phyloP scores from a whole-genome alignment of 495 filamentous ascomycete genomes.

The Penicillium lividum region DNA sequence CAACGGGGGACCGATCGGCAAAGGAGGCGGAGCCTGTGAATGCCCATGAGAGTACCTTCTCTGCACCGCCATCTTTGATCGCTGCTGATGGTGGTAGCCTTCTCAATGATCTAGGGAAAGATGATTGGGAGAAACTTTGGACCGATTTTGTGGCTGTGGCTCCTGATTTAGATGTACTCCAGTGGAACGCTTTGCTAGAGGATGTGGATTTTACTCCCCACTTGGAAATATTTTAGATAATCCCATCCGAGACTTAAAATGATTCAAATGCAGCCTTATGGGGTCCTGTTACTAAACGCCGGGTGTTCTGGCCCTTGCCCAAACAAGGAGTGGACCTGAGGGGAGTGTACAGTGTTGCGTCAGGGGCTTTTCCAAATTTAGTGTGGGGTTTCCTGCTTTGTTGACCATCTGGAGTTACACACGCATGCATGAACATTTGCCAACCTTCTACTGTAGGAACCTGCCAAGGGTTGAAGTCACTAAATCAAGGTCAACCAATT shows the following conservation, averaged over 20 bases:
- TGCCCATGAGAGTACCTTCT: neutral
- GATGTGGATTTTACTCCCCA: constrained; percentile 22
- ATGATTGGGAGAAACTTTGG: constrained; percentile 29
- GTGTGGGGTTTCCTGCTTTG: constrained; percentile 1
- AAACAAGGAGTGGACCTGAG: neutral
- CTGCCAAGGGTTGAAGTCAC: constrained; percentile 21
- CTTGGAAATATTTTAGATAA: constrained; percentile 10
- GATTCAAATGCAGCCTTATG: constrained; percentile 1
- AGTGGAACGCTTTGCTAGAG: constrained; percentile 30
- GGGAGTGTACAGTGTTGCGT: constrained; percentile 1
- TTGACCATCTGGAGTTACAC: constrained; percentile 7
- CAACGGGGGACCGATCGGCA: neutral
- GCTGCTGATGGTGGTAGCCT: constrained; percentile 4
- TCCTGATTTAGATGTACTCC: constrained; percentile 25
- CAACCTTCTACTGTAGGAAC: neutral
- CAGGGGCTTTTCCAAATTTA: constrained; percentile 2
- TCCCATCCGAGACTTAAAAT: neutral
- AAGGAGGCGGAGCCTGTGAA: neutral
- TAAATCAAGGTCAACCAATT: constrained; percentile 12
- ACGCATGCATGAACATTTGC: constrained; percentile 1
- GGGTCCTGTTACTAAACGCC: neutral
- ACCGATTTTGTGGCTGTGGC: constrained; percentile 29
- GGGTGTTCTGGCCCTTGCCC: neutral
- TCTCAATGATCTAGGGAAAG: constrained; percentile 18
- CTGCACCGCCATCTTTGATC: constrained; percentile 5